Evolutionary conservation across 139 green algal genomes (phyloP).

Genomic region (Bryopsis sp.): DNA sequence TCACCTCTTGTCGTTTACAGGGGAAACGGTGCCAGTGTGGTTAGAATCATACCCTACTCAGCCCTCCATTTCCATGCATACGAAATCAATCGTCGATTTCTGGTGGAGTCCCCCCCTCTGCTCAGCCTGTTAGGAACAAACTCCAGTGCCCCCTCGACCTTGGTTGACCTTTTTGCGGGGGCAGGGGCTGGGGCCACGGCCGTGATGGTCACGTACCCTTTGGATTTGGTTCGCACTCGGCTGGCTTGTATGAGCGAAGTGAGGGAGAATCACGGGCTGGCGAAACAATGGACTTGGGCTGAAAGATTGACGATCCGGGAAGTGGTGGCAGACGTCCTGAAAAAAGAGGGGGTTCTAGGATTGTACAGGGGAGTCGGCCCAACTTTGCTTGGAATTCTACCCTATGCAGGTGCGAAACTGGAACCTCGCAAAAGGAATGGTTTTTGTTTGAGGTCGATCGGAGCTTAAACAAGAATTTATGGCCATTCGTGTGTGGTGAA

Average conservation of each 20-base stretch:
- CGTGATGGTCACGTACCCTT: constrained; percentile 79
- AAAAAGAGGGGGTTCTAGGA: constrained; percentile 44
- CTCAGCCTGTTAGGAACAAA: background rate
- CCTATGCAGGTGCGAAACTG: constrained; percentile 88
- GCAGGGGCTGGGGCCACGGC: constrained; percentile 70
- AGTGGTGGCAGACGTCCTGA: constrained; percentile 38
- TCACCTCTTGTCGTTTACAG: constrained; percentile 27
- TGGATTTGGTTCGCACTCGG: constrained; percentile 79
- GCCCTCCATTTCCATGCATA: constrained; percentile 85
- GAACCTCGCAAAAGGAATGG: too few relatives aligned
- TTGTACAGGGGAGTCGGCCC: constrained; percentile 71
- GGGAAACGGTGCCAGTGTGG: constrained; percentile 76
- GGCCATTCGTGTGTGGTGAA: too few relatives aligned
- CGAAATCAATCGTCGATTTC: constrained; percentile 58
- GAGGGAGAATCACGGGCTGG: background rate
- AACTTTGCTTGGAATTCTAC: constrained; percentile 82
- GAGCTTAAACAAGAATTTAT: too few relatives aligned
- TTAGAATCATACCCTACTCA: constrained; percentile 84
- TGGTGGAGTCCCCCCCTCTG: constrained; percentile 29
- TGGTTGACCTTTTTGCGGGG: constrained; percentile 67
- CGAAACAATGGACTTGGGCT: background rate
- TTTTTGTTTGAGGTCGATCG: too few relatives aligned
- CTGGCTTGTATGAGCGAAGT: constrained; percentile 48
- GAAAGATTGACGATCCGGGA: constrained; percentile 27
- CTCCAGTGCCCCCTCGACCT: constrained; percentile 13